Evolutionary conservation across 2,329 filamentous ascomycete species (phyloP).

Genomic region (Cladorrhinum sp.): DNA sequence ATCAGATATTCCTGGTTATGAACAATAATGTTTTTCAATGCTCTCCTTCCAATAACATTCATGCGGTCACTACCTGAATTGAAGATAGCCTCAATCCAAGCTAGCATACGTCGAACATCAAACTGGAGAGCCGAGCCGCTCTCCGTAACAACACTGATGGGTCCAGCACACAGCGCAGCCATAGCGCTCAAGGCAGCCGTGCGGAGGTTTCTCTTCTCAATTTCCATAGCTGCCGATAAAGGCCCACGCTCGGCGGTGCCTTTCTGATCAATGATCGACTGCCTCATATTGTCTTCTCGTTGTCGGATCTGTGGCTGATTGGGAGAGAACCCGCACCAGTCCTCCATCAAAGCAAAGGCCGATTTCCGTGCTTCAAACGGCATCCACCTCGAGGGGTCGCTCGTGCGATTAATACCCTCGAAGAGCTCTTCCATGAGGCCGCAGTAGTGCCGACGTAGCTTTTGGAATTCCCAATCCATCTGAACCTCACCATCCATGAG

Average conservation of each 20-base stretch:
- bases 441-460: conserved; percentile 87
- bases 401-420: conserved; percentile 81
- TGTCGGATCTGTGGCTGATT: conserved; percentile 80
- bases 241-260: conserved; percentile 71
- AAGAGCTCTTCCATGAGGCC: conserved; percentile 91
- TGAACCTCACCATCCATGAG: conserved; percentile 93
- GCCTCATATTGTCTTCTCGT: conserved; percentile 82
- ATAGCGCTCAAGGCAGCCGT: conserved; percentile 92
- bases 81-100: conserved; percentile 95
- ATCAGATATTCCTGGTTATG: conserved; percentile 87
- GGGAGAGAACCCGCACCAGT: conserved; percentile 97
- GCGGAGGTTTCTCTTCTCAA: conserved; percentile 89
- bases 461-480: conserved; percentile 91
- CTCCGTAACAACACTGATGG: conserved; percentile 83
- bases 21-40: conserved; percentile 82
- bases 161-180: conserved; percentile 84
- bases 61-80: conserved; percentile 87
- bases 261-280: conserved; percentile 78
- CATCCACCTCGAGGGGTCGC: conserved; percentile 89
- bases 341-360: conserved; percentile 94
- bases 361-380: conserved; percentile 95
- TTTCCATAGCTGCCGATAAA: conserved; percentile 87
- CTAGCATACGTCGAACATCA: conserved; percentile 85
- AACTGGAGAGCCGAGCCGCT: conserved; percentile 86
- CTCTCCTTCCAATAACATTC: conserved; percentile 83